Conservation (phyloP, 208 protist species). For the Trypanosoma congolense region DNA sequence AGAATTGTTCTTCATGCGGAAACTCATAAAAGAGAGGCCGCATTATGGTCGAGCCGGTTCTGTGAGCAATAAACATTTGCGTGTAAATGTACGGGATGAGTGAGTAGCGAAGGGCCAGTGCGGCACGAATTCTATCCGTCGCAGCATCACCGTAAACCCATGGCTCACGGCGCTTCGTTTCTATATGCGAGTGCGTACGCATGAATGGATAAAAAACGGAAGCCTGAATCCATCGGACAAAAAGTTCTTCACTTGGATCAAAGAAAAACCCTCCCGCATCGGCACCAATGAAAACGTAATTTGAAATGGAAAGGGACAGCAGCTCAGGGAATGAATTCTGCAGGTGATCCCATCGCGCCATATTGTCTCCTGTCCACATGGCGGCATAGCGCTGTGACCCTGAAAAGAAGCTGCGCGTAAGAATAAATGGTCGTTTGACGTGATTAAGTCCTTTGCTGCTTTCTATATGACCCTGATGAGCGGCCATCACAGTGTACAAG, state of each 20-base stretch:
- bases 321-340: slow-evolving; percentile 94
- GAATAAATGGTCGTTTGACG: slow-evolving; percentile 93
- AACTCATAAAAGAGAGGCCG: slow-evolving; percentile 95
- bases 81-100: slow-evolving; percentile 98
- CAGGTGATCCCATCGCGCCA: slow-evolving; percentile 94
- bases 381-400: slow-evolving; percentile 96
- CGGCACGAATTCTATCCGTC: slow-evolving; percentile 59
- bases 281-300: slow-evolving; percentile 94
- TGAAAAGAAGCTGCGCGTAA: slow-evolving; percentile 98
- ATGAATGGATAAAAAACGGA: slow-evolving; percentile 97
- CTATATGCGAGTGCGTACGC: slow-evolving; percentile 94
- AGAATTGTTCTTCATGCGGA: slow-evolving; percentile 72
- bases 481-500: slow-evolving; percentile 85
- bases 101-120: slow-evolving; percentile 87
- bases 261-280: slow-evolving; percentile 99
- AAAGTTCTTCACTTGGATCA: slow-evolving; percentile 93
- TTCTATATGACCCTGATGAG: slow-evolving; percentile 82
- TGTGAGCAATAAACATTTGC: slow-evolving; percentile 82
- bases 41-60: slow-evolving; percentile 86
- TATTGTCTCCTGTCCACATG: slow-evolving; percentile 98
- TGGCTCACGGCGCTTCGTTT: slow-evolving; percentile 97
- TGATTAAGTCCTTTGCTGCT: slow-evolving; percentile 28
- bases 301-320: slow-evolving; percentile 92
- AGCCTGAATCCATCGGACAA: slow-evolving; percentile 97
- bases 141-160: slow-evolving; percentile 91